Percentiles rank a stretch among this genome's conserved stretches.
These are phyloP conservation scores for Diplosphaera chodatii DNA, from an alignment of 139 green algal species.

Conservation along the genomic window DNA sequence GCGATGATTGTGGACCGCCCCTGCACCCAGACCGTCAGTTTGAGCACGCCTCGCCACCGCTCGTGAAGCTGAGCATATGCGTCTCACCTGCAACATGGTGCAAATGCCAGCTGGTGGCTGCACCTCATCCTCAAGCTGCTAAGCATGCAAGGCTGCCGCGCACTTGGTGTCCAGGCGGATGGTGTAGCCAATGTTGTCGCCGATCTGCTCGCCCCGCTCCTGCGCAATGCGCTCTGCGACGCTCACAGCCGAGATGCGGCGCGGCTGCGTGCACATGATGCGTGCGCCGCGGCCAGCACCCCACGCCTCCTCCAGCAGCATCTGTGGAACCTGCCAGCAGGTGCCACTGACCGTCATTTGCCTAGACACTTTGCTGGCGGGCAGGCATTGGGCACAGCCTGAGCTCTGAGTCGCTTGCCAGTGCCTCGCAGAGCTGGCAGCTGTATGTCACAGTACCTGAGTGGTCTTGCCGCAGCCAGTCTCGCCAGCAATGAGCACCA, in stretches of 20 bases:
- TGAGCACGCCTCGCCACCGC: no score
- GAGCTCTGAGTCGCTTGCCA: no score
- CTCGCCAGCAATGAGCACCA: slow-evolving; percentile 73
- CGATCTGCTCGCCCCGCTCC: slow-evolving; percentile 64
- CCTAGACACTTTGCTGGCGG: no score
- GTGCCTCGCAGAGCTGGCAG: no score
- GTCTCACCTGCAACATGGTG: no score
- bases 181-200: slow-evolving; percentile 72
- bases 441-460: no score
- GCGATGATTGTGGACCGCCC: slow-evolving; percentile 17
- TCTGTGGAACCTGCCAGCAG: slow-evolving; percentile 65
- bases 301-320: slow-evolving; percentile 59
- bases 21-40: slow-evolving; percentile 10
- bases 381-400: no score
- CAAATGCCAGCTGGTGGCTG: no score
- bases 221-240: slow-evolving; percentile 67
- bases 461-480: slow-evolving; percentile 85
- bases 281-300: slow-evolving; percentile 45
- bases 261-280: slow-evolving; percentile 84
- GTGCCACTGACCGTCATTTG: no score
- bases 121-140: no score
- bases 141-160: no score
- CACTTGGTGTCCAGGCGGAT: slow-evolving; percentile 68
- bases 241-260: slow-evolving; percentile 83
- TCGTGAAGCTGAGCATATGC: no score